phyloP scores from a whole-genome alignment of 805 yeast species.

The Zygotorulaspora sp. region DNA sequence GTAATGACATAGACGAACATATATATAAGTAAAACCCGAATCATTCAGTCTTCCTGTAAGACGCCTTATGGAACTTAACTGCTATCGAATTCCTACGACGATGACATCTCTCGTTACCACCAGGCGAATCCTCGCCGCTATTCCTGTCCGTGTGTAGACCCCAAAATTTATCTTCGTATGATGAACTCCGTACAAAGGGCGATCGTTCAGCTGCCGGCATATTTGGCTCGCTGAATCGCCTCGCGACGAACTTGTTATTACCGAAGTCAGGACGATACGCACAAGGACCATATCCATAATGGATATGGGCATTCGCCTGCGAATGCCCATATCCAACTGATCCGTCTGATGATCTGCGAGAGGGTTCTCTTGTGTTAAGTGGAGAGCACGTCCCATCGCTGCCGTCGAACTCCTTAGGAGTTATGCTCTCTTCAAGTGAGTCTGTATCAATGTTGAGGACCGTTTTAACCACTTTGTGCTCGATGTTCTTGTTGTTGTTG shows the following conservation, averaged over 20 bases:
- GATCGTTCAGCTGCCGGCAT: slow-evolving; percentile 5
- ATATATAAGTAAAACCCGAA: neutral
- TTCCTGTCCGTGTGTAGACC: no score
- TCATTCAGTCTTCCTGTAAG: slow-evolving; percentile 5
- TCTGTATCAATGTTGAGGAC: slow-evolving; percentile 10
- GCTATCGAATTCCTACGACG: slow-evolving; percentile 31
- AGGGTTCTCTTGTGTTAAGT: neutral
- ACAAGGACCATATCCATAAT: neutral
- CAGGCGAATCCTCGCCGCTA: no score
- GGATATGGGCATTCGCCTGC: slow-evolving; percentile 1
- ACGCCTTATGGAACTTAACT: slow-evolving; percentile 22
- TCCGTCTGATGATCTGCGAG: slow-evolving; percentile 1
- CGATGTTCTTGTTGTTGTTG: slow-evolving; percentile 1
- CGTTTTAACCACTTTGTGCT: slow-evolving; percentile 8
- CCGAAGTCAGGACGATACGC: neutral
- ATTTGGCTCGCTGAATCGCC: slow-evolving; percentile 13
- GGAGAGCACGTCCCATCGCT: neutral
- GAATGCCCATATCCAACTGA: slow-evolving; percentile 1
- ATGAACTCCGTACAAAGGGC: slow-evolving; percentile 8
- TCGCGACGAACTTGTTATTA: slow-evolving; percentile 4
- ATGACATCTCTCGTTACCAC: slow-evolving; percentile 32
- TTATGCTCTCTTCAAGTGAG: neutral
- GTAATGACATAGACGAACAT: slow-evolving; percentile 6
- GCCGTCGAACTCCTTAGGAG: neutral
- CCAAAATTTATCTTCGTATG: slow-evolving; percentile 3